Evolutionary conservation across 1,284 basidiomycete genomes (phyloP).

Genomic region (Laetiporus sulphureus): DNA sequence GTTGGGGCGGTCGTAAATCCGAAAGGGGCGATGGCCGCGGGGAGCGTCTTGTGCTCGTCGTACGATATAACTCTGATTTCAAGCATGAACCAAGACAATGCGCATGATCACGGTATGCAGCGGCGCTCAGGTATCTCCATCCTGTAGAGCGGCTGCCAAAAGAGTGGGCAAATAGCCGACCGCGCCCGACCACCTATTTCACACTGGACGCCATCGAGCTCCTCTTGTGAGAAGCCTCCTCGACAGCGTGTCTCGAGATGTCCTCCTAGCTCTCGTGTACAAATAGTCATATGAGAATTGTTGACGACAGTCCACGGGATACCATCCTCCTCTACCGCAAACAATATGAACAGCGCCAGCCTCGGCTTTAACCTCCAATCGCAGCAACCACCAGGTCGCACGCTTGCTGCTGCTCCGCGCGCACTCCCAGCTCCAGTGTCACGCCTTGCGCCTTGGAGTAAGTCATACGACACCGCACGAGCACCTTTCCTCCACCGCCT

Average conservation of each 20-base stretch:
- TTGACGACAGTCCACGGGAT: conserved; percentile 3
- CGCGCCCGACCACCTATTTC: conserved; percentile 2
- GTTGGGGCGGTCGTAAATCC: too few species aligned
- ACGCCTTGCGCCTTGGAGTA: conserved; percentile 87
- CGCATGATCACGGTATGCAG: too few species aligned
- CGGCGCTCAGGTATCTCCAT: too few species aligned
- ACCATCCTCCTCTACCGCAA: neutral
- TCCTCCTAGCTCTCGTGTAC: conserved; percentile 5
- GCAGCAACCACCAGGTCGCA: conserved; percentile 87
- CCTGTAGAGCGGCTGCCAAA: too few species aligned
- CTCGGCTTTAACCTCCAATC: conserved; percentile 57
- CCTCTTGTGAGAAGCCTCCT: conserved; percentile 1
- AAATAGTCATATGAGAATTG: conserved; percentile 8
- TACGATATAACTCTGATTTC: too few species aligned
- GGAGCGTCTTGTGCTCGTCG: too few species aligned
- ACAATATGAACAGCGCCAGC: conserved; percentile 24
- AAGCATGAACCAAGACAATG: too few species aligned
- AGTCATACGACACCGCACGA: conserved; percentile 94
- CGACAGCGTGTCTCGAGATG: neutral
- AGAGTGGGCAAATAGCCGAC: too few species aligned
- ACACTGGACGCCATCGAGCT: conserved; percentile 6
- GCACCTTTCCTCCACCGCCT: conserved; percentile 89
- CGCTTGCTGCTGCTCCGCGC: conserved; percentile 85
- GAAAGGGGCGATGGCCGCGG: too few species aligned
- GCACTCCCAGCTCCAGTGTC: conserved; percentile 91